Evolutionary conservation across 73 alveolate species (phyloP).

Genomic region (Paramecium primaurelia): DNA sequence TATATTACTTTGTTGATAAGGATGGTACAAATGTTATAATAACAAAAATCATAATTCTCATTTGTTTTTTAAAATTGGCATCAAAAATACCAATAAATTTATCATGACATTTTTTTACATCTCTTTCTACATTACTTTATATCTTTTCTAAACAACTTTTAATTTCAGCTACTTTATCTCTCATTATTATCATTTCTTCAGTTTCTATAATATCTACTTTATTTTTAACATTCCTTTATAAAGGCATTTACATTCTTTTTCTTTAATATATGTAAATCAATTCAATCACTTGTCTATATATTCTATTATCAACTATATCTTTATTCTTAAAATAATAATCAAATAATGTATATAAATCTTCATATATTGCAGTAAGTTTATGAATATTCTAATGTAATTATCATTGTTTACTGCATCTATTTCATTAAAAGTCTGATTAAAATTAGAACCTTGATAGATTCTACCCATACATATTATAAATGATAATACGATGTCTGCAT

Average conservation of each 20-base stretch:
- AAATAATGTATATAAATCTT: slow-evolving; percentile 38
- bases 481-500: slow-evolving; percentile 28
- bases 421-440: slow-evolving; percentile 3
- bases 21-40: slow-evolving; percentile 19
- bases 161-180: slow-evolving; percentile 11
- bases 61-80: slow-evolving; percentile 19
- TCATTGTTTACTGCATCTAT: neutral
- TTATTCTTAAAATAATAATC: slow-evolving; percentile 12
- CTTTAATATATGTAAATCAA: neutral
- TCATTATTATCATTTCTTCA: slow-evolving; percentile 24
- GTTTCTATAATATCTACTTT: neutral
- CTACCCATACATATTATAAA: slow-evolving; percentile 17
- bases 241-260: neutral
- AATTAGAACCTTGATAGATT: slow-evolving; percentile 13
- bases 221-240: neutral
- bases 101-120: slow-evolving; percentile 20
- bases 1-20: neutral
- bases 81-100: slow-evolving; percentile 26
- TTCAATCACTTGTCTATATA: neutral
- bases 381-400: neutral
- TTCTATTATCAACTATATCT: neutral
- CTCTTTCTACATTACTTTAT: slow-evolving; percentile 8
- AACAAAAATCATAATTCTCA: slow-evolving; percentile 27
- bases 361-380: slow-evolving; percentile 41
- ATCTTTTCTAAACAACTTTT: neutral